Percentiles rank a stretch among this genome's conserved stretches.
These are phyloP conservation scores for Quercus rubra DNA, from an alignment of 306 rosid genomes.

Conservation along the genomic window DNA sequence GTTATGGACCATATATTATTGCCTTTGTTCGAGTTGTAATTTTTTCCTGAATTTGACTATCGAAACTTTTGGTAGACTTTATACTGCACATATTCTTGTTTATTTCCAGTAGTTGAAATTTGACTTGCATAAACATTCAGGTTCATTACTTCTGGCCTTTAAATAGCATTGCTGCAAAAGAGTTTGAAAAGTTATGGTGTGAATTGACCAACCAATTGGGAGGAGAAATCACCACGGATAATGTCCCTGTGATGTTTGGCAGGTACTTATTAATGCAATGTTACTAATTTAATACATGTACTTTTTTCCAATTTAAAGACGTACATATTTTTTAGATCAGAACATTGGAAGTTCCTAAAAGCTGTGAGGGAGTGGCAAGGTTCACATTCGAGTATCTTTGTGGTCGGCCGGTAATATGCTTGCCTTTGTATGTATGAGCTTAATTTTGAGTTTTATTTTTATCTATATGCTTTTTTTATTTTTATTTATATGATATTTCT, in stretches of 20 bases:
- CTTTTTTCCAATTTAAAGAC: slow-evolving; percentile 5
- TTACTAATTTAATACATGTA: slow-evolving; percentile 9
- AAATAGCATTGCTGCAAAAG: slow-evolving; percentile 40
- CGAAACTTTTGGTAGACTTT: neutral
- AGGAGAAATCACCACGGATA: slow-evolving; percentile 45
- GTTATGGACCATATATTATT: neutral
- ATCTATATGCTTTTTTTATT: neutral
- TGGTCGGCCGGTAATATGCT: slow-evolving; percentile 71
- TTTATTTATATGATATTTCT: neutral
- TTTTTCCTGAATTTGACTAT: neutral
- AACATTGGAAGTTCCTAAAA: slow-evolving; percentile 73
- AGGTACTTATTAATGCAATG: slow-evolving; percentile 47
- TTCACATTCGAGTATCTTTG: slow-evolving; percentile 86
- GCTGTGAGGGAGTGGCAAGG: slow-evolving; percentile 81
- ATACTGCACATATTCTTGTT: neutral
- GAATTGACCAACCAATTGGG: slow-evolving; percentile 49
- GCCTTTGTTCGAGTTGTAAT: neutral
- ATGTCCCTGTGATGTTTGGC: slow-evolving; percentile 89
- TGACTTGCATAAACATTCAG: slow-evolving; percentile 38
- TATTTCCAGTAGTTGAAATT: neutral
- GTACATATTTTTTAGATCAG: slow-evolving; percentile 39
- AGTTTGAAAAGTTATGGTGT: slow-evolving; percentile 76
- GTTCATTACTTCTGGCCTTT: slow-evolving; percentile 76
- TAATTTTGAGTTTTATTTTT: neutral
- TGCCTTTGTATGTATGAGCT: slow-evolving; percentile 22